These are phyloP conservation scores for Eurotiales sp. DNA, from an alignment of 2,329 filamentous ascomycete species.

Conservation along the genomic window DNA sequence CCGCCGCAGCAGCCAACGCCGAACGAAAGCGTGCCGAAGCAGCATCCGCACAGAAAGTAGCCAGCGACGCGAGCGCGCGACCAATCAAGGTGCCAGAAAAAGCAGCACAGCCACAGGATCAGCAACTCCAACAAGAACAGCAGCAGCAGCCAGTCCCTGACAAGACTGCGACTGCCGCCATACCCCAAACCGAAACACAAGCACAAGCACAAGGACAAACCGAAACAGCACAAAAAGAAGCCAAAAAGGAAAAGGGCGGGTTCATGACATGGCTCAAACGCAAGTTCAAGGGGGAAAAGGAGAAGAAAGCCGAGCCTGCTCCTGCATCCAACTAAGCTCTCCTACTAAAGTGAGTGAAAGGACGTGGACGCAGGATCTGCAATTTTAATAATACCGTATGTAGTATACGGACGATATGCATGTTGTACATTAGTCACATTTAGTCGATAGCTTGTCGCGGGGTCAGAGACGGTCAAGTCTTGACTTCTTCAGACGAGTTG, in stretches of 20 bases:
- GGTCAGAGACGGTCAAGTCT: too few species aligned
- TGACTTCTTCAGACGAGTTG: not conserved
- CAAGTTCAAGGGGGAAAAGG: slow-evolving; percentile 16
- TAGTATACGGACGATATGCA: not conserved
- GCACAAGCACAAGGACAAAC: not conserved
- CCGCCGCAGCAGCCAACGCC: not conserved
- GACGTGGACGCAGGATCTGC: too few species aligned
- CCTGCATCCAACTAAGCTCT: too few species aligned
- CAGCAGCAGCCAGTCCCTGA: not conserved
- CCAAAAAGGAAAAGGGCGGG: slow-evolving; percentile 17
- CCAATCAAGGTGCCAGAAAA: not conserved
- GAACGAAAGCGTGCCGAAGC: not conserved
- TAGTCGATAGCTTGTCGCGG: too few species aligned
- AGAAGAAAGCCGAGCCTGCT: slow-evolving; percentile 5
- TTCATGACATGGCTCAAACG: slow-evolving; percentile 16
- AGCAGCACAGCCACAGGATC: not conserved
- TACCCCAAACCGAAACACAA: not conserved
- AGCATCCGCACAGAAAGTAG: slow-evolving; percentile 1
- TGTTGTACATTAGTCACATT: slow-evolving; percentile 1
- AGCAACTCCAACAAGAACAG: slow-evolving; percentile 2
- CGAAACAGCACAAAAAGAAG: slow-evolving; percentile 2
- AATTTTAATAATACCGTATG: too few species aligned
- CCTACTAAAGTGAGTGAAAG: too few species aligned
- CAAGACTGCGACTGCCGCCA: too few species aligned
- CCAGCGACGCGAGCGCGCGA: not conserved